These are phyloP conservation scores for Aspergillus diversus DNA, from an alignment of 495 filamentous ascomycete species.

Conservation along the genomic window DNA sequence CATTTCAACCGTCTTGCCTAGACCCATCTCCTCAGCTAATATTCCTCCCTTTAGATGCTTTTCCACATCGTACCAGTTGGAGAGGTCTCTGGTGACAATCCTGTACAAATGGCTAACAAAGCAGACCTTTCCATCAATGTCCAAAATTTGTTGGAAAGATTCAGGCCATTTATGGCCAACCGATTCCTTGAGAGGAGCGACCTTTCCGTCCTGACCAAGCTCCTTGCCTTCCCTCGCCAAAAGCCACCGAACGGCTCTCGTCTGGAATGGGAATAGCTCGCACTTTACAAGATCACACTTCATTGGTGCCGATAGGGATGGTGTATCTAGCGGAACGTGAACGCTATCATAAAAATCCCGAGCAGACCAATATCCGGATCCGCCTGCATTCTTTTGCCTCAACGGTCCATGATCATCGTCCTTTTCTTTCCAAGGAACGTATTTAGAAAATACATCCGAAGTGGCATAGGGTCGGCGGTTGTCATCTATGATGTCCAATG, in stretches of 20 bases:
- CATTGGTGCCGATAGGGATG: slow-evolving; percentile 43
- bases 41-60: slow-evolving; percentile 59
- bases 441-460: slow-evolving; percentile 35
- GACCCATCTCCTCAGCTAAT: slow-evolving; percentile 93
- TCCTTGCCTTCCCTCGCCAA: slow-evolving; percentile 60
- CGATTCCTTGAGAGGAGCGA: slow-evolving; percentile 23
- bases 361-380: slow-evolving; percentile 43
- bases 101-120: slow-evolving; percentile 69
- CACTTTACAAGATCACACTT: slow-evolving; percentile 47
- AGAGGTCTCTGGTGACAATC: slow-evolving; percentile 57
- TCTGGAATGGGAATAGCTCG: slow-evolving; percentile 72
- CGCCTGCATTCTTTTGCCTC: background rate
- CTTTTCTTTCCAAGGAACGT: slow-evolving; percentile 34
- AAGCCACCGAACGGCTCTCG: slow-evolving; percentile 72
- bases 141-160: slow-evolving; percentile 41
- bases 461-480: slow-evolving; percentile 23
- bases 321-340: slow-evolving; percentile 55
- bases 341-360: slow-evolving; percentile 69
- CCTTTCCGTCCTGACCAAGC: slow-evolving; percentile 36
- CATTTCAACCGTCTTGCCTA: slow-evolving; percentile 93
- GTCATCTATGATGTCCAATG: slow-evolving; percentile 33
- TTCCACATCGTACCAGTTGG: slow-evolving; percentile 44
- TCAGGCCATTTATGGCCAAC: slow-evolving; percentile 31
- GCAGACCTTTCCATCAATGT: slow-evolving; percentile 54
- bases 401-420: slow-evolving; percentile 9